Evolutionary conservation across 202 grass and related monocot genomes (phyloP).

Genomic region (Carex arenaria): DNA sequence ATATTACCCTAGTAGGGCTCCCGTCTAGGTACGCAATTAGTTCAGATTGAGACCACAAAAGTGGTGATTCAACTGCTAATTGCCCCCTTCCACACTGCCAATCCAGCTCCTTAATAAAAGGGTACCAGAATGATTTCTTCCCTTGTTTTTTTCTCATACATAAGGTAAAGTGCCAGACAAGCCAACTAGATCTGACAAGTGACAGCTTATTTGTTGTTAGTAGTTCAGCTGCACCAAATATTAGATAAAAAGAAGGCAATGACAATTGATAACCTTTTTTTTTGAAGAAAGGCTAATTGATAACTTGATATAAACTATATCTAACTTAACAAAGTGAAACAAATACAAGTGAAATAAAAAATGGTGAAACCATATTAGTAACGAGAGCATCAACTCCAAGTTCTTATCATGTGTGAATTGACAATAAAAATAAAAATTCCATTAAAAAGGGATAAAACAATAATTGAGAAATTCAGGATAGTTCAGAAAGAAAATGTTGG

Average conservation of each 20-base stretch:
- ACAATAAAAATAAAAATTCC: background rate
- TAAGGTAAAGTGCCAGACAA: constrained; percentile 97
- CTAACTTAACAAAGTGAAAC: background rate
- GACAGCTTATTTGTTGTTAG: constrained; percentile 95
- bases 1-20: constrained; percentile 69
- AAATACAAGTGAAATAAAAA: background rate
- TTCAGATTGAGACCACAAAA: constrained; percentile 88
- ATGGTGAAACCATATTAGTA: background rate
- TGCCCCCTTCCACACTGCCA: constrained; percentile 91
- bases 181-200: constrained; percentile 78
- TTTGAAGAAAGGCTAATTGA: background rate
- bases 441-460: background rate
- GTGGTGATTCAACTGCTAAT: constrained; percentile 89
- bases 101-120: constrained; percentile 94
- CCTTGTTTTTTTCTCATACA: constrained; percentile 99
- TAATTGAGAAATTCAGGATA: background rate
- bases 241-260: constrained; percentile 4
- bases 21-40: constrained; percentile 76
- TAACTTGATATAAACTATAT: background rate
- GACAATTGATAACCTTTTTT: background rate
- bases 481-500: background rate
- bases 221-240: constrained; percentile 64
- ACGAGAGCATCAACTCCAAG: background rate
- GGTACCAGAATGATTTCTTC: constrained; percentile 87
- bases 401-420: background rate